Evolutionary conservation across 2,329 filamentous ascomycete genomes (phyloP).

Genomic region (Aspergillus quadricinctus): DNA sequence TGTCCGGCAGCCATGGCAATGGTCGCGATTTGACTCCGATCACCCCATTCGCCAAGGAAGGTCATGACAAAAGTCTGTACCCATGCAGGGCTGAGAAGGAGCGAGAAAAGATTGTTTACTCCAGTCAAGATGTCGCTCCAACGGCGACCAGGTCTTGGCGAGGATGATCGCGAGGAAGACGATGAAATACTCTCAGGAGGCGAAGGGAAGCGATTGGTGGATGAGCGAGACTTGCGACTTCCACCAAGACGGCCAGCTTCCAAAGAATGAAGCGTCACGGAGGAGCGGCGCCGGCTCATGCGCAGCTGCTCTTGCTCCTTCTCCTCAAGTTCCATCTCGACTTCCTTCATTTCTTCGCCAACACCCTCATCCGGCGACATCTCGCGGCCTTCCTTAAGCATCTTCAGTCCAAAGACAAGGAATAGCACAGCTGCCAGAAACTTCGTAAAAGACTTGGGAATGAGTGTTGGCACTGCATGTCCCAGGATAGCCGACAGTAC

Average conservation of each 20-base stretch:
- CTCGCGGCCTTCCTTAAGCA: conserved; percentile 78
- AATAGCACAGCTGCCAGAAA: conserved; percentile 82
- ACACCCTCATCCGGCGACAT: conserved; percentile 91
- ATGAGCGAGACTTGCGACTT: conserved; percentile 62
- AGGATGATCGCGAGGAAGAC: conserved; percentile 63
- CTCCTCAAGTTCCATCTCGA: conserved; percentile 88
- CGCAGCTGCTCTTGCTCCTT: conserved; percentile 76
- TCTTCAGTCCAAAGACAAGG: conserved; percentile 78
- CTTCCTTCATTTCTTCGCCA: conserved; percentile 95
- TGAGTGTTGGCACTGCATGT: conserved; percentile 82
- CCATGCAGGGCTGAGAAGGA: conserved; percentile 92
- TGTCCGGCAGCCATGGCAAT: conserved; percentile 98
- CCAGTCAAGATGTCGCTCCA: conserved; percentile 54
- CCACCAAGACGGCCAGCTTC: conserved; percentile 69
- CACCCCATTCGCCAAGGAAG: conserved; percentile 96
- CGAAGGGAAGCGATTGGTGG: conserved; percentile 69
- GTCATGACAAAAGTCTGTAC: conserved; percentile 99
- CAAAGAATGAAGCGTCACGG: conserved; percentile 69
- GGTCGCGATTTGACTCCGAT: conserved; percentile 94
- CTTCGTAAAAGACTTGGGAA: conserved; percentile 87
- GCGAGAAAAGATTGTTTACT: conserved; percentile 77
- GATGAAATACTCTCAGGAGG: conserved; percentile 75
- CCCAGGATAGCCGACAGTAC: conserved; percentile 87
- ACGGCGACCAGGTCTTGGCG: conserved; percentile 43
- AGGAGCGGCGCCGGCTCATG: conserved; percentile 60